Evolutionary conservation across 2,329 filamentous ascomycete species (phyloP).

Genomic region (Calonectria hawksworthii): DNA sequence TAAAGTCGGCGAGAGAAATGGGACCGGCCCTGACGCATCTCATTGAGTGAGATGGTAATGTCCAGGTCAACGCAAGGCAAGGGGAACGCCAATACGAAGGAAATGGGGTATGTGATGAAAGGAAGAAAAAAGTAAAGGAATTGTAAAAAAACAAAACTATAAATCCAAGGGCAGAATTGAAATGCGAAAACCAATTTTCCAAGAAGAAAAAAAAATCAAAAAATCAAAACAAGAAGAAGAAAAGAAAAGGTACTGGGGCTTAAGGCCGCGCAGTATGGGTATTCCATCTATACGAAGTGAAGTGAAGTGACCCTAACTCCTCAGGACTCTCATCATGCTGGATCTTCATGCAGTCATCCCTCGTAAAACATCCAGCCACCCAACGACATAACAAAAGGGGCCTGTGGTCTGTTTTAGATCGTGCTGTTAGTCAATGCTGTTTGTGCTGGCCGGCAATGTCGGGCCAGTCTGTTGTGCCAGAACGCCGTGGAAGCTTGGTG

Average conservation of each 20-base stretch:
- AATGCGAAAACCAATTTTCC: constrained; percentile 17
- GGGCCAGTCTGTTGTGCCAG: constrained; percentile 31
- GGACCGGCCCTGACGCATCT: constrained; percentile 60
- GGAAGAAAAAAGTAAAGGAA: constrained; percentile 17
- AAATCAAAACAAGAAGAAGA: constrained; percentile 20
- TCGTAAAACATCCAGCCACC: constrained; percentile 38
- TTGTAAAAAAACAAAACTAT: constrained; percentile 14
- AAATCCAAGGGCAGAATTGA: constrained; percentile 16
- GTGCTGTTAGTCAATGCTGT: constrained; percentile 39
- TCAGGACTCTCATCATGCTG: constrained; percentile 31
- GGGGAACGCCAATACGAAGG: constrained; percentile 8
- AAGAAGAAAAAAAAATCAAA: constrained; percentile 23
- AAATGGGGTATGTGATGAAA: constrained; percentile 29
- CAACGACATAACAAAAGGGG: constrained; percentile 26
- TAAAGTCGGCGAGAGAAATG: constrained; percentile 71
- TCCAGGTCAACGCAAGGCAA: constrained; percentile 24
- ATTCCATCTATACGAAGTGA: constrained; percentile 57
- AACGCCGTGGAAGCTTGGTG: constrained; percentile 42
- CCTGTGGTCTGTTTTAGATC: constrained; percentile 26
- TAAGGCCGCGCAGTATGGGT: constrained; percentile 50
- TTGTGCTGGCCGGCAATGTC: background rate
- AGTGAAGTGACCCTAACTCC: constrained; percentile 38
- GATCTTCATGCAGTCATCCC: constrained; percentile 45
- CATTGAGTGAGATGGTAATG: constrained; percentile 47
- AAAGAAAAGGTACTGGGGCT: constrained; percentile 27